phyloP scores from a whole-genome alignment of 2,329 filamentous ascomycete genomes.

The Xylaria sp. region DNA sequence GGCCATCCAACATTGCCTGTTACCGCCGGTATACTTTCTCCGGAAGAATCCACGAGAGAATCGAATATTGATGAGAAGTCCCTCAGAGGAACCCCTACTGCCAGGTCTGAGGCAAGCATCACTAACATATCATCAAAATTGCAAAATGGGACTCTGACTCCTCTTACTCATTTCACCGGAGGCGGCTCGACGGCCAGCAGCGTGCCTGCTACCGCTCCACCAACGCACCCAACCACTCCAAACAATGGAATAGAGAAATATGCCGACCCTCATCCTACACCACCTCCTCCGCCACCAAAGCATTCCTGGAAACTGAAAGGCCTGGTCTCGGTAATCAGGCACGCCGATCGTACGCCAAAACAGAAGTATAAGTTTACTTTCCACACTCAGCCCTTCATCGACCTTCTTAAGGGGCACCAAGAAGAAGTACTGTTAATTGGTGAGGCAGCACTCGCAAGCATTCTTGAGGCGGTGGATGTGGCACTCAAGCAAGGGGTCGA shows the following conservation, averaged over 20 bases:
- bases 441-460: slow-evolving; percentile 85
- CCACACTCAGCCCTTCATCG: slow-evolving; percentile 94
- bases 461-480: slow-evolving; percentile 83
- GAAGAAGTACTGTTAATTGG: slow-evolving; percentile 95
- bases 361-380: slow-evolving; percentile 99
- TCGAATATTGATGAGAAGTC: slow-evolving; percentile 33
- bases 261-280: slow-evolving; percentile 50
- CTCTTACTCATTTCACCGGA: slow-evolving; percentile 38
- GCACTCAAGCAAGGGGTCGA: slow-evolving; percentile 82
- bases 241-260: slow-evolving; percentile 42
- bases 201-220: slow-evolving; percentile 47
- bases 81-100: slow-evolving; percentile 19
- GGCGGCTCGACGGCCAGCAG: slow-evolving; percentile 42
- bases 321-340: slow-evolving; percentile 93
- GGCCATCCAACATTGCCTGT: slow-evolving; percentile 30
- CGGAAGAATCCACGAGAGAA: slow-evolving; percentile 30
- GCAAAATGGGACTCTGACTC: slow-evolving; percentile 46
- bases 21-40: slow-evolving; percentile 17
- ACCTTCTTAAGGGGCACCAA: slow-evolving; percentile 90
- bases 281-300: slow-evolving; percentile 75
- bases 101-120: slow-evolving; percentile 36
- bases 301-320: slow-evolving; percentile 98
- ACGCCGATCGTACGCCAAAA: slow-evolving; percentile 96
- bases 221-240: slow-evolving; percentile 45
- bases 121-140: slow-evolving; percentile 39